A percentile compares a stretch with the other conserved stretches of the same genome.
Conservation (phyloP, 2,329 filamentous ascomycete species). For the Phialophora chinensis region DNA sequence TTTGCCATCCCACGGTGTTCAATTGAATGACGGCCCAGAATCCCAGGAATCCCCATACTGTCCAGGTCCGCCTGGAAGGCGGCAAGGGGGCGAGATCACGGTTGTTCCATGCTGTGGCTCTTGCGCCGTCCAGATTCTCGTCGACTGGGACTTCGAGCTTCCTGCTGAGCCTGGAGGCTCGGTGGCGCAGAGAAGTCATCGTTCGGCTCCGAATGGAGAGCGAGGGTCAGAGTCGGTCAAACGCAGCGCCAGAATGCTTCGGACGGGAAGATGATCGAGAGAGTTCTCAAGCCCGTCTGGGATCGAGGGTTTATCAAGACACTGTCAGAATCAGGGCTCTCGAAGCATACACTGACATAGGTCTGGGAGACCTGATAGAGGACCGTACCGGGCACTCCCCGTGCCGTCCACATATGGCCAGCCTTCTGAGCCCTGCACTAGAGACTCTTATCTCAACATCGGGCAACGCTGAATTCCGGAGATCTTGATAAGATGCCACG, state of each 20-base stretch:
- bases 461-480: not conserved
- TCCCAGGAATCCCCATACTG: slow-evolving; percentile 72
- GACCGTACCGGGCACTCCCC: not conserved
- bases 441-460: not conserved
- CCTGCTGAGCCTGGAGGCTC: slow-evolving; percentile 21
- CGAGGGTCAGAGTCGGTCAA: not conserved
- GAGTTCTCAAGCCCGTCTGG: not conserved
- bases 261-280: not conserved
- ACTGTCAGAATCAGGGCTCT: not conserved
- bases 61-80: slow-evolving; percentile 72
- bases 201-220: not conserved
- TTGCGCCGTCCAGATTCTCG: slow-evolving; percentile 21
- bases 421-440: not conserved
- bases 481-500: not conserved
- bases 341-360: not conserved
- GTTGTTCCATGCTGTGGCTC: slow-evolving; percentile 25
- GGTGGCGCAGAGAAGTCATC: slow-evolving; percentile 20
- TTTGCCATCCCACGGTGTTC: slow-evolving; percentile 43
- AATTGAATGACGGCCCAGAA: slow-evolving; percentile 39
- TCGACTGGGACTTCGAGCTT: slow-evolving; percentile 27
- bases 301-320: not conserved
- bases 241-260: not conserved
- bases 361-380: not conserved
- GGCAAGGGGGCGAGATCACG: slow-evolving; percentile 23
- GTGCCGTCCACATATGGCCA: not conserved